These are phyloP conservation scores for Nannochloropsis oceanica DNA, from an alignment of 108 stramenopile genomes.

Conservation along the genomic window DNA sequence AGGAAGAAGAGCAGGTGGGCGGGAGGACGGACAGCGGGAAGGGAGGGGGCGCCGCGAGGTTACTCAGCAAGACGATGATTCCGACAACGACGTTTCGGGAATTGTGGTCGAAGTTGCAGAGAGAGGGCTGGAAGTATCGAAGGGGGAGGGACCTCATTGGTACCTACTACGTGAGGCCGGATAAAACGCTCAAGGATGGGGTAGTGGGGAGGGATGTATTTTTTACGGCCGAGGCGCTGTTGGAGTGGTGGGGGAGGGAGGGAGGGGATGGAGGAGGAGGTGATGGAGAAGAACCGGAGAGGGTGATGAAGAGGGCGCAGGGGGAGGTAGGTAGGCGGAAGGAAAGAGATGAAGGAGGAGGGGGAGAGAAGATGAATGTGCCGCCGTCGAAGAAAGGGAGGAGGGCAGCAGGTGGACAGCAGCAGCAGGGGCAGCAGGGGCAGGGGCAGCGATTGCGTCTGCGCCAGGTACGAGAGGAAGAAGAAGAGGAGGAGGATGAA, in stretches of 20 bases:
- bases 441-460: too few relatives aligned
- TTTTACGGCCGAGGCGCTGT: background rate
- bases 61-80: background rate
- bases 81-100: background rate
- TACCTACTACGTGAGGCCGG: background rate
- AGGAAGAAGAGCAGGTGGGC: background rate
- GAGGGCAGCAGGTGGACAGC: too few relatives aligned
- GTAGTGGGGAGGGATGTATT: background rate
- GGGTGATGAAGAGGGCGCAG: background rate
- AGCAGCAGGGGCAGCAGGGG: too few relatives aligned
- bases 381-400: too few relatives aligned
- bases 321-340: too few relatives aligned
- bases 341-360: background rate
- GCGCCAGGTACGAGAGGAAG: too few relatives aligned
- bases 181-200: background rate
- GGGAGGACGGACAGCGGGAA: background rate
- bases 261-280: background rate
- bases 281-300: background rate
- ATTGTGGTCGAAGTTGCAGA: background rate
- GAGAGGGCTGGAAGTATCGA: background rate
- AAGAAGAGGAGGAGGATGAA: too few relatives aligned
- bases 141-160: background rate
- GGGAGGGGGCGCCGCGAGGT: background rate
- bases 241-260: background rate
- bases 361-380: too few relatives aligned